Percentiles rank a stretch among this genome's conserved stretches.
Evolutionary conservation across 768 basidiomycete genomes (phyloP).

Genomic region (Termitomyces sp.): DNA sequence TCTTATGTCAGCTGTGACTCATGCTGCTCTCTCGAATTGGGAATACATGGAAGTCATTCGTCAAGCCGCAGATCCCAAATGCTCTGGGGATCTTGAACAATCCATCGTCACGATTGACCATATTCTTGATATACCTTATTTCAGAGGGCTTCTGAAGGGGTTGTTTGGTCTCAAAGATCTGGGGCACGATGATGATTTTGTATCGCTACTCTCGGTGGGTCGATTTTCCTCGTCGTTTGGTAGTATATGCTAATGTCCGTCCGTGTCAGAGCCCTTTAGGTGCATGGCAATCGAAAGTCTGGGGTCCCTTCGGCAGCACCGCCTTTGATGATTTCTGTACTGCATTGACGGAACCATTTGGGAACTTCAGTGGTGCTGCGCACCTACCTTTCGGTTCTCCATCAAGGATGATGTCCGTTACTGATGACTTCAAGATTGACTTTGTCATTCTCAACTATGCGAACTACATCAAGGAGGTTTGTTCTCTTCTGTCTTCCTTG

Average conservation of each 20-base stretch:
- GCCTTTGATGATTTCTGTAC: conserved; percentile 69
- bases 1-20: conserved; percentile 66
- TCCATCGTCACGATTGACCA: conserved; percentile 58
- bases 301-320: conserved; percentile 75
- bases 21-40: conserved; percentile 78
- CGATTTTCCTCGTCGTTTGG: not conserved
- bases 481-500: conserved; percentile 4
- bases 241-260: not conserved
- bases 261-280: conserved; percentile 51
- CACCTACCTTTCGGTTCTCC: conserved; percentile 45
- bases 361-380: conserved; percentile 25
- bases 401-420: conserved; percentile 43
- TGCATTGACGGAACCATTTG: conserved; percentile 44
- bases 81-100: conserved; percentile 54
- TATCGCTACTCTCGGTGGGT: conserved; percentile 56
- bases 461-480: conserved; percentile 67
- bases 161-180: conserved; percentile 74
- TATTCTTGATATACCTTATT: conserved; percentile 44
- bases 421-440: conserved; percentile 48
- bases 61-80: conserved; percentile 58
- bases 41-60: conserved; percentile 87
- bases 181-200: conserved; percentile 76
- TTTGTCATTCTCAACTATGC: conserved; percentile 71
- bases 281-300: conserved; percentile 81
- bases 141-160: conserved; percentile 56